phyloP scores from a whole-genome alignment of 2,329 filamentous ascomycete genomes.

The Leptoxyphium fumago region DNA sequence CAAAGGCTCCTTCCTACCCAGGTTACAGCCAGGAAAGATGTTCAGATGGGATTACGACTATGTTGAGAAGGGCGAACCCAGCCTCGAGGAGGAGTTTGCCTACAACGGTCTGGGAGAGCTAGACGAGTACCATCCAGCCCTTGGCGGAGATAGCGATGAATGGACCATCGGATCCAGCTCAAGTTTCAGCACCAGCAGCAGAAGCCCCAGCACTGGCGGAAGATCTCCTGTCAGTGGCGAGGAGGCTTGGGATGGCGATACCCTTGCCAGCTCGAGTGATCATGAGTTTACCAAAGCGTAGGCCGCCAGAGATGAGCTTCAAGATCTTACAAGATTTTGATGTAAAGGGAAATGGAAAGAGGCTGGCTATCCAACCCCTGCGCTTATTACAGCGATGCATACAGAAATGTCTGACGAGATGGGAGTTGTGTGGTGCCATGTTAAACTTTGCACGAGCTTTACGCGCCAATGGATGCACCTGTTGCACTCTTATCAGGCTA shows the following conservation, averaged over 20 bases:
- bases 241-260: slow-evolving; percentile 43
- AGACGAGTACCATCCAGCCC: slow-evolving; percentile 32
- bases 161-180: slow-evolving; percentile 83
- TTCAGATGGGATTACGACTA: slow-evolving; percentile 95
- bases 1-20: slow-evolving; percentile 66
- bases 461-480: too few species aligned
- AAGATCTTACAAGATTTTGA: background rate
- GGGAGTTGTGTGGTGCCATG: too few species aligned
- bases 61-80: slow-evolving; percentile 62
- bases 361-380: too few species aligned
- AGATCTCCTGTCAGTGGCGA: slow-evolving; percentile 41
- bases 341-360: too few species aligned
- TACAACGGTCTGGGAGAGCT: slow-evolving; percentile 40
- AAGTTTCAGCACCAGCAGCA: slow-evolving; percentile 50
- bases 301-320: background rate
- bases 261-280: slow-evolving; percentile 32
- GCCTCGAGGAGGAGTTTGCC: slow-evolving; percentile 30
- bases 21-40: slow-evolving; percentile 67
- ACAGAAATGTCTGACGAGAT: too few species aligned
- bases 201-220: slow-evolving; percentile 39
- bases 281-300: slow-evolving; percentile 17
- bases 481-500: too few species aligned
- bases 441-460: too few species aligned
- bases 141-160: slow-evolving; percentile 58
- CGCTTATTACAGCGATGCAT: too few species aligned